Base-by-base conservation (phyloP, 106 monocot genomes). In the Phalaenopsis equestris region DNA sequence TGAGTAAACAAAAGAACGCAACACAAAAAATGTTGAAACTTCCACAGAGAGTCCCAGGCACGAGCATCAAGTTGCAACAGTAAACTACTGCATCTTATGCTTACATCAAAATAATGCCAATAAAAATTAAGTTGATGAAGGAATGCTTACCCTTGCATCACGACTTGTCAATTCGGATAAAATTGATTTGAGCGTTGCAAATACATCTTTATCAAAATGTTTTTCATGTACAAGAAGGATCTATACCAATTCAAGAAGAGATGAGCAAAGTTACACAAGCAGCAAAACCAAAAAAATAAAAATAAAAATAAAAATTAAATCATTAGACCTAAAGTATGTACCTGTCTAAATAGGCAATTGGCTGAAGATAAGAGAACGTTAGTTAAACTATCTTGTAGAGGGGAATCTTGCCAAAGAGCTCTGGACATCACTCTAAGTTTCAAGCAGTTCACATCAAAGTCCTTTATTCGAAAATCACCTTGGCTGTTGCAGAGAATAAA, bases 341-440 rank as follows among this genome's bases (percentile, higher is more conserved):
- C 97, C 97, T 97, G 90, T 75, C 88, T 89, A 80, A 98, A 92
- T 16, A 98, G 86, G 56, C 77, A 80, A 79, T 86, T 80, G 18
- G 94, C 92, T 52, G 83, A 56, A 77, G 89, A 89, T 41, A 42
- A 83, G 23, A 98, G 85, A 89, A 67, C 30, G 9, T 48, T 38
- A 85, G 83, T 46, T 49, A 98, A 77, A 70, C 85, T 80, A 61
- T 37, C 81, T 18, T 48, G 81, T 6, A 84, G 70, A 23, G 75
- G 68, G 72, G 64, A 23, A 84, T 86, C 89, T 82, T 98, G 79
- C 88, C 85, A 92, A 84, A 94, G 86, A 80, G 77, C 85, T 79
- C 85, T 86, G 5, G 92, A 90, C 11, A 85, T 75, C 78, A 87
- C 80, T 87, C 92, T 89, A 79, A 92, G 86, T 84, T 88, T 90